Base-by-base conservation (phyloP, 495 filamentous ascomycete species). In the Sphaerosporella brunnea region DNA sequence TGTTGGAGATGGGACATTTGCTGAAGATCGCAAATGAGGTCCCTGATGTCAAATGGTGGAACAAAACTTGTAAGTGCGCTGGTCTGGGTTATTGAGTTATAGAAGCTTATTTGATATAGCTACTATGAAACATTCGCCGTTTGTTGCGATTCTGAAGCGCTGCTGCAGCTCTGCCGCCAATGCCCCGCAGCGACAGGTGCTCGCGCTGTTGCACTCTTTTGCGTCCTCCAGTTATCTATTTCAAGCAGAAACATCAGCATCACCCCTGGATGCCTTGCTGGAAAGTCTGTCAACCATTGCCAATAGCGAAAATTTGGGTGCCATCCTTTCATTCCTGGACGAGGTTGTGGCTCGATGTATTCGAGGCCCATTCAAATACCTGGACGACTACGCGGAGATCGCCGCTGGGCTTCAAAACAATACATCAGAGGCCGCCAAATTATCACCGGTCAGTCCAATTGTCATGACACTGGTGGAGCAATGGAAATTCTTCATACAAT, bases 21-120 rank as follows among this genome's bases (percentile, higher is more conserved):
- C 36, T 61, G 41, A 50, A 47, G 21, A 48, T 61, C 45, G 58
- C 58, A 24, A 54, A 52, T 28, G 58, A 52, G 36, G 24, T 46
- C 8, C 37, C 51, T 36, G 58, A 61, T 51, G 37, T 54, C 4
- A 61, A 55, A 30, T 61, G 58, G 58, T 61, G 58, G 58, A 56
- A 50, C 42, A 61, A 61, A 43, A 48, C 51, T 39, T 45, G 58
- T 60, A 28, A 45, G 45, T 35, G 35, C 35, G 35, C 35, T 13
- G 5, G 19, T 23, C 4, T 24, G 20, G 28, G 10, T 24, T n/a
- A 15, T 9, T 37, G 35, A 9, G 18, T 37, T 18, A 37, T 5
- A 5, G 28, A 5, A 32, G 28, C 20, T 5, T 5, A 13, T 13
- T 32, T 32, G 13, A 32, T 36, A 16, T 18, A 59, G 56, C 30